Evolutionary conservation across 2,329 filamentous ascomycete species (phyloP).

Genomic region (Xylariaceae sp.): DNA sequence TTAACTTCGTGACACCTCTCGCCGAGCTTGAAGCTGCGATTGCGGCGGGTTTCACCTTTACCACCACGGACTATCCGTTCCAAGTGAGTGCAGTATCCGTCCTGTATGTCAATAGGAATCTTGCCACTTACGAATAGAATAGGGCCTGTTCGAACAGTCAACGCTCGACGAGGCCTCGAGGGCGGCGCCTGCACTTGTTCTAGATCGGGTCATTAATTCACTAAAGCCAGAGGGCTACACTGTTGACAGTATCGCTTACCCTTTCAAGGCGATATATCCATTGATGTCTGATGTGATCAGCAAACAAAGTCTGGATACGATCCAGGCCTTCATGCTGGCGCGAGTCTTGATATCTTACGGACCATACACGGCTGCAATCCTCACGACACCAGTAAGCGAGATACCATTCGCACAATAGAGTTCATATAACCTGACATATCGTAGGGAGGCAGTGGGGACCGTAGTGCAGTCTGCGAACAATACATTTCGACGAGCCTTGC

Average conservation of each 20-base stretch:
- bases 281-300: not conserved
- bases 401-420: too few species aligned
- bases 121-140: not conserved
- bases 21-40: not conserved
- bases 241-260: slow-evolving; percentile 3
- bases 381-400: not conserved
- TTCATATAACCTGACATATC: not conserved
- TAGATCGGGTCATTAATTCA: not conserved
- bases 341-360: not conserved
- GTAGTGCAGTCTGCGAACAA: not conserved
- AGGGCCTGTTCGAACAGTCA: slow-evolving; percentile 2
- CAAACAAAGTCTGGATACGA: not conserved
- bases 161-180: slow-evolving; percentile 3
- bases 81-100: too few species aligned
- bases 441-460: slow-evolving; percentile 2
- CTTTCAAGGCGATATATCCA: not conserved
- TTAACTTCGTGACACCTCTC: not conserved
- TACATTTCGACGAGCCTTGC: slow-evolving; percentile 5
- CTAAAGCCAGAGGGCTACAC: slow-evolving; percentile 4
- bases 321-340: slow-evolving; percentile 5
- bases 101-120: not conserved
- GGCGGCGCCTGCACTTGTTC: slow-evolving; percentile 3
- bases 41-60: too few species aligned
- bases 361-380: slow-evolving; percentile 2
- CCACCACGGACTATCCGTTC: too few species aligned